Conservation (phyloP, 1,139 yeast species). For the Pneumocystis oryctolagi region DNA sequence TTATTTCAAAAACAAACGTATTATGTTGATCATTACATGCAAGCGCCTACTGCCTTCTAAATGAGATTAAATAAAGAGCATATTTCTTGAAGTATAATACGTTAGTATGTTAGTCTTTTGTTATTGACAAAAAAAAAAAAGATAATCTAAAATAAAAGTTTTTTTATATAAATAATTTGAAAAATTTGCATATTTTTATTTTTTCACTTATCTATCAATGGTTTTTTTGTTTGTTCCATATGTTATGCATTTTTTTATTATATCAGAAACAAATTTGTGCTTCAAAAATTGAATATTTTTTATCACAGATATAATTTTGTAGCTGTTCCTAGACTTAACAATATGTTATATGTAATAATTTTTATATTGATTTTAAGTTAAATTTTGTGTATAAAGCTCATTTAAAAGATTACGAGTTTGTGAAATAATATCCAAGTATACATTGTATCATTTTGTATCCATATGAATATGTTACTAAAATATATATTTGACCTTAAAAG, state of each 20-base stretch:
- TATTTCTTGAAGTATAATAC: neutral
- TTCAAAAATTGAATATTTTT: conserved; percentile 62
- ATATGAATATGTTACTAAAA: conserved; percentile 85
- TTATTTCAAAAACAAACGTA: conserved; percentile 26
- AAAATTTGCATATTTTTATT: conserved; percentile 13
- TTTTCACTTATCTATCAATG: conserved; percentile 39
- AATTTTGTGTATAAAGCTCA: conserved; percentile 60
- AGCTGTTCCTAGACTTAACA: conserved; percentile 44
- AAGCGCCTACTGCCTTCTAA: conserved; percentile 79
- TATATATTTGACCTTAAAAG: conserved; percentile 65
- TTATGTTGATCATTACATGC: conserved; percentile 47
- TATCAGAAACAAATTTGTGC: conserved; percentile 95
- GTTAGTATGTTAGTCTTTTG: conserved; percentile 95
- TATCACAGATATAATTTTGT: conserved; percentile 36
- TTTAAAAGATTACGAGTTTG: conserved; percentile 48
- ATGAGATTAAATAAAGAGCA: neutral
- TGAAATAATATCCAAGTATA: conserved; percentile 56
- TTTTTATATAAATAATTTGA: neutral
- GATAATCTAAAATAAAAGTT: conserved; percentile 13
- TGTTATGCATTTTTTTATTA: conserved; percentile 83
- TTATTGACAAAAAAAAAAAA: conserved; percentile 39
- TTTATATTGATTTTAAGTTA: conserved; percentile 93
- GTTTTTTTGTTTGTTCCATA: conserved; percentile 45
- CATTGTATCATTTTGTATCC: conserved; percentile 96
- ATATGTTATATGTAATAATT: conserved; percentile 95